Base-by-base conservation (phyloP, 495 filamentous ascomycete genomes). In the Daldinia vernicosa region DNA sequence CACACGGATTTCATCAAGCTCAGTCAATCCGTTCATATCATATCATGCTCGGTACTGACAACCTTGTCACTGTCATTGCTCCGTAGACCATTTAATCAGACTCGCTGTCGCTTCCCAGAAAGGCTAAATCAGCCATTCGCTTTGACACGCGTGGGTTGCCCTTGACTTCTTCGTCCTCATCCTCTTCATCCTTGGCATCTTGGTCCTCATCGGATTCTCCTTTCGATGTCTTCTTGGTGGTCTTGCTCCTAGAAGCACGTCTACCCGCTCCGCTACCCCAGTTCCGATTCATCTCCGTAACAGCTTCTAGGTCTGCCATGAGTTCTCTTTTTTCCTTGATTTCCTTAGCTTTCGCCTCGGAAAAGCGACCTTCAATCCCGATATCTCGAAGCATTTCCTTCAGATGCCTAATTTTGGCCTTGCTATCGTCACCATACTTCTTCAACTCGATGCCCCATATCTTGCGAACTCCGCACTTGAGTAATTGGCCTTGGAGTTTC, bases 401-500 rank as follows among this genome's bases (percentile, higher is more conserved):
- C 14, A 98, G 86, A 78, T 97, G 93, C 61, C 81, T 81, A 64
- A 98, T 93, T 82, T 97, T 98, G 8, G 86, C 92, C 71, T 90
- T 92, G 14, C 86, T 76, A 27, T 86, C 79, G 43, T 82, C 77
- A 14, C 90, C 92, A 51, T 89, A 90, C 75, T 88, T 91, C 68
- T 92, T 90, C 56, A 99, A 85, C 80, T 97, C 93, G 62, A 89
- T 87, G 39, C 83, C 84, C 95, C 96, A 99, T 69, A 98, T 86
- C 76, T 98, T 98, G 33, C 93, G 92, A 53, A 99, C 89, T 50
- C 95, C 95, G 74, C 95, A 99, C 81, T 97, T 98, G 45, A 91
- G 74, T 30, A 99, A 85, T 80, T 93, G 93, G 22, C 88, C 86
- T 80, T 99, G 95, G 15, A 99, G 85, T n/a, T 88, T 89, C 78